phyloP scores from a whole-genome alignment of 169 alveolate species.

The Pseudocohnilembus persalinus region DNA sequence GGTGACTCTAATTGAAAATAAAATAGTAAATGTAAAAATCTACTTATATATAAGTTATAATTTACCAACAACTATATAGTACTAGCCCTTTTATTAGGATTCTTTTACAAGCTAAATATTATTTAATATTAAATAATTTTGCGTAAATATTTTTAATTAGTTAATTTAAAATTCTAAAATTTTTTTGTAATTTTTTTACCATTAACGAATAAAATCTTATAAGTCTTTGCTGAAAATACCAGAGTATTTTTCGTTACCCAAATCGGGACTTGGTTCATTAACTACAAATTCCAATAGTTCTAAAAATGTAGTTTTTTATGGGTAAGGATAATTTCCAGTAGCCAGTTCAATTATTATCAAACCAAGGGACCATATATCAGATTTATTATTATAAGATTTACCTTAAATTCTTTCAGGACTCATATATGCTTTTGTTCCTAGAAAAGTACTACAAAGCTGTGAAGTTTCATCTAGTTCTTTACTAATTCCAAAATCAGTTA shows the following conservation, averaged over 20 bases:
- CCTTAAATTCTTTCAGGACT: slow-evolving; percentile 89
- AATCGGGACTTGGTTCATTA: slow-evolving; percentile 31
- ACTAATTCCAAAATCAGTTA: slow-evolving; percentile 91
- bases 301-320: slow-evolving; percentile 36
- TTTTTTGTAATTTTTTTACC: slow-evolving; percentile 8
- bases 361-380: slow-evolving; percentile 89
- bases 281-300: slow-evolving; percentile 40
- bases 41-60: too few relatives aligned
- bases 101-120: slow-evolving; percentile 48
- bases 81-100: slow-evolving; percentile 55
- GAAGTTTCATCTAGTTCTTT: slow-evolving; percentile 74
- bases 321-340: slow-evolving; percentile 81
- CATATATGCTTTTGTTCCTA: slow-evolving; percentile 84
- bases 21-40: too few relatives aligned
- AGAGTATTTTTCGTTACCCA: slow-evolving; percentile 12
- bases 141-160: too few relatives aligned
- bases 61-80: slow-evolving; percentile 23
- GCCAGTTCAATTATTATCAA: slow-evolving; percentile 81
- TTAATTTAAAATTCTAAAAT: slow-evolving; percentile 37
- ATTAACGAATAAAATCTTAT: neutral
- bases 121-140: neutral
- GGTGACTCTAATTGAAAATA: slow-evolving; percentile 47
- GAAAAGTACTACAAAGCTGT: slow-evolving; percentile 74
- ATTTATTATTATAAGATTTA: slow-evolving; percentile 67
- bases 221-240: slow-evolving; percentile 5